A percentile compares a stretch with the other conserved stretches of the same genome.
phyloP scores from a whole-genome alignment of 352 stramenopile genomes.

The Globisporangium barbulae region DNA sequence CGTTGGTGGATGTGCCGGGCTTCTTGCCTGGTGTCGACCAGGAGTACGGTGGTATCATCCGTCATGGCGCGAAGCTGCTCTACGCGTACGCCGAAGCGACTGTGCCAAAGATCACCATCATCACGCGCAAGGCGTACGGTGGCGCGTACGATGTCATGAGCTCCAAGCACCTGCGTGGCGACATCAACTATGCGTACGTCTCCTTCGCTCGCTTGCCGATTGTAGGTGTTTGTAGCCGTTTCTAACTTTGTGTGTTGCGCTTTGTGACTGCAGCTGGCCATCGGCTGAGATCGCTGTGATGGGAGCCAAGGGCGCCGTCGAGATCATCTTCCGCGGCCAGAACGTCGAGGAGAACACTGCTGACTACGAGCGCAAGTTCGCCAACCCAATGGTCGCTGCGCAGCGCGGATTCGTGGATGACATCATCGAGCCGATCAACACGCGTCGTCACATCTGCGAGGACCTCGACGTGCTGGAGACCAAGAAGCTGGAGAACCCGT shows the following conservation, averaged over 20 bases:
- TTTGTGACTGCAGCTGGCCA: constrained; percentile 41
- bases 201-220: not conserved
- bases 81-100: constrained; percentile 98
- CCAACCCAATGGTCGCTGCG: constrained; percentile 95
- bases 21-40: constrained; percentile 97
- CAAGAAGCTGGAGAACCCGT: constrained; percentile 92
- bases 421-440: constrained; percentile 95
- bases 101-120: constrained; percentile 98
- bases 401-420: constrained; percentile 98
- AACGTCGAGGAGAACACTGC: constrained; percentile 94
- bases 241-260: constrained; percentile 17
- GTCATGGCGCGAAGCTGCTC: constrained; percentile 96
- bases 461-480: constrained; percentile 93
- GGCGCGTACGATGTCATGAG: constrained; percentile 99
- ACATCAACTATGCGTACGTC: constrained; percentile 95
- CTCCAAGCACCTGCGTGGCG: constrained; percentile 96
- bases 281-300: constrained; percentile 88
- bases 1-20: constrained; percentile 98
- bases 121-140: constrained; percentile 98
- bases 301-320: constrained; percentile 94
- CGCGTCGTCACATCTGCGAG: constrained; percentile 93
- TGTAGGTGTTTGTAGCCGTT: not conserved
- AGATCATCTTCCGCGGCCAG: constrained; percentile 98
- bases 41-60: constrained; percentile 93
- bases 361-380: constrained; percentile 96